Evolutionary conservation across 2,329 filamentous ascomycete genomes (phyloP), one percentile per base, ranked within the genome.

Genomic region (Cryphonectria carpinicola): DNA sequence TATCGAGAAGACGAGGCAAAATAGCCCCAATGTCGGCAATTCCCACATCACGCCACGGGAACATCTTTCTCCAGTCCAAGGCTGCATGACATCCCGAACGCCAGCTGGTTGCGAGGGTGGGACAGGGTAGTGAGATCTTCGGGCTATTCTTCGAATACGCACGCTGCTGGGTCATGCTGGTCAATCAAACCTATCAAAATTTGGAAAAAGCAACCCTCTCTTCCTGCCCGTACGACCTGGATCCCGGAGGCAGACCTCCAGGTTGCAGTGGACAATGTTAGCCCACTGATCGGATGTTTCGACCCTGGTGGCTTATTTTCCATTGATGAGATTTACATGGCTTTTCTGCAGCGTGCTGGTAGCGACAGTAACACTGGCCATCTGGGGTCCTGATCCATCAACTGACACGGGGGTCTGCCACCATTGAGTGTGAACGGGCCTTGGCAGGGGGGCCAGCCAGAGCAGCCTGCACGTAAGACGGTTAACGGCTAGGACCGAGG

Each of bases 121-220:
- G 61, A 58, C 64, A 39, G 65, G 67, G 35, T 25, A 56, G 54
- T 37, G 22, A 67, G 37, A 41, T 46, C 49, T 67, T 43, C 60
- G 66, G 66, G 60, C 61, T 22, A 66, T 70, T 46, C 37, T 32
- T 60, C 19, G 46, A 49, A 49, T 49, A 49, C 37, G 10, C 11
- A 49, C 32, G 32, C 54, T 39, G 70, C 70, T 72, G 70, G 70
- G 70, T 68, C 68, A 72, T 70, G 60, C 68, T 70, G 70, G 70
- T 72, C 61, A 65, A 72, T 70, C 65, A 72, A 58, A 72, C 58
- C 65, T 67, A 70, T 67, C 68, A 67, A 54, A 67, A 68, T 49
- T 58, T 61, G 43, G 39, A 52, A 68, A 65, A 72, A 72, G 70
- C 70, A 72, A 70, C 65, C 46, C 39, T n/a, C 66, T 58, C 64